phyloP scores from a whole-genome alignment of 2,329 filamentous ascomycete species.

The Fusarium beomiforme region DNA sequence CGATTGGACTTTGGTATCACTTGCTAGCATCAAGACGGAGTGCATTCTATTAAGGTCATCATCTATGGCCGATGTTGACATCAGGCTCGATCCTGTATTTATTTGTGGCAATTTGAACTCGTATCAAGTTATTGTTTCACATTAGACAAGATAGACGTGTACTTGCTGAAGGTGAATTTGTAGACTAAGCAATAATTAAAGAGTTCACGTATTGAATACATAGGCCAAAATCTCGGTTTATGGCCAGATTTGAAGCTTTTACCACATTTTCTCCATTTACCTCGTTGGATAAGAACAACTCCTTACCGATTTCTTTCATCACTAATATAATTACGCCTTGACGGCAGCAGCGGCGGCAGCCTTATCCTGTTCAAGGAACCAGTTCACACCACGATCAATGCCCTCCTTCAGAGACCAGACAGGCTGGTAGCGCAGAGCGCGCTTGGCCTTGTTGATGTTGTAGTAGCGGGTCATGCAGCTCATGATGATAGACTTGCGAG shows the following conservation, averaged over 20 bases:
- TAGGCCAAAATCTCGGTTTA: constrained; percentile 13
- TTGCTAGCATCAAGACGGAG: background rate
- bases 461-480: constrained; percentile 82
- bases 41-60: background rate
- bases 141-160: background rate
- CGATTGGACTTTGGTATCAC: background rate
- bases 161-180: background rate
- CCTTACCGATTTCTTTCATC: background rate
- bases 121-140: background rate
- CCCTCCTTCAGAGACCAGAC: constrained; percentile 74
- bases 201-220: constrained; percentile 7
- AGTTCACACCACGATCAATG: constrained; percentile 62
- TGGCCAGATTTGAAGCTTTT: constrained; percentile 4
- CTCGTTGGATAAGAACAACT: constrained; percentile 2
- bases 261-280: background rate
- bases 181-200: constrained; percentile 18
- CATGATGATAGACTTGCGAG: constrained; percentile 69
- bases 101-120: background rate
- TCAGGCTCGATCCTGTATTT: background rate
- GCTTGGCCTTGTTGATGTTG: constrained; percentile 79
- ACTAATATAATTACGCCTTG: constrained; percentile 35
- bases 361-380: constrained; percentile 64
- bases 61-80: background rate
- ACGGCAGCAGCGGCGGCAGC: constrained; percentile 20
- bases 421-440: constrained; percentile 74